These are phyloP conservation scores for Malus hybrid DNA, from an alignment of 331 rosid genomes.

Conservation along the genomic window DNA sequence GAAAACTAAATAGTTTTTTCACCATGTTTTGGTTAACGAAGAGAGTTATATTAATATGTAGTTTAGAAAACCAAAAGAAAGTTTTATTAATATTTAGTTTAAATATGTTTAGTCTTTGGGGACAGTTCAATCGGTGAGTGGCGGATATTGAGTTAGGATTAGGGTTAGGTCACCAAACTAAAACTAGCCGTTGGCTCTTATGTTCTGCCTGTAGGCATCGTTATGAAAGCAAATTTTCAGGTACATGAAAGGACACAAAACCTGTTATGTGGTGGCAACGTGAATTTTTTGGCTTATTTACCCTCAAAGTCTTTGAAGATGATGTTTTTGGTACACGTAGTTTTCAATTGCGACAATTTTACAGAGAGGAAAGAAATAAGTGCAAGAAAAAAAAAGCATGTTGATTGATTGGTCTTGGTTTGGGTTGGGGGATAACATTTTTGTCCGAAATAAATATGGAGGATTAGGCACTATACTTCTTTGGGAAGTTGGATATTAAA, in stretches of 20 bases:
- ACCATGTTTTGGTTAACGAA: no score
- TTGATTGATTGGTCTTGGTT: background rate
- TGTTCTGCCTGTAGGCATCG: background rate
- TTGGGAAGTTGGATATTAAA: background rate
- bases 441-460: background rate
- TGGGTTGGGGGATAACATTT: background rate
- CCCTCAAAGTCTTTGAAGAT: background rate
- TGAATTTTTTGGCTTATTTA: background rate
- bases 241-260: background rate
- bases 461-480: background rate
- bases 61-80: no score
- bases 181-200: background rate
- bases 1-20: no score
- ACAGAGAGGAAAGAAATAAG: background rate
- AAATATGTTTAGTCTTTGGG: no score
- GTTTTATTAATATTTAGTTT: no score
- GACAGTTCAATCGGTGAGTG: no score
- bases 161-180: background rate
- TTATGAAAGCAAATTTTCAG: background rate
- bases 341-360: background rate
- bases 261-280: no score
- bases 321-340: background rate
- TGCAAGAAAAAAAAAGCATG: background rate
- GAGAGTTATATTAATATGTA: no score
- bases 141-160: no score